phyloP scores from a whole-genome alignment of 495 filamentous ascomycete genomes.

The Lindgomyces ingoldianus region DNA sequence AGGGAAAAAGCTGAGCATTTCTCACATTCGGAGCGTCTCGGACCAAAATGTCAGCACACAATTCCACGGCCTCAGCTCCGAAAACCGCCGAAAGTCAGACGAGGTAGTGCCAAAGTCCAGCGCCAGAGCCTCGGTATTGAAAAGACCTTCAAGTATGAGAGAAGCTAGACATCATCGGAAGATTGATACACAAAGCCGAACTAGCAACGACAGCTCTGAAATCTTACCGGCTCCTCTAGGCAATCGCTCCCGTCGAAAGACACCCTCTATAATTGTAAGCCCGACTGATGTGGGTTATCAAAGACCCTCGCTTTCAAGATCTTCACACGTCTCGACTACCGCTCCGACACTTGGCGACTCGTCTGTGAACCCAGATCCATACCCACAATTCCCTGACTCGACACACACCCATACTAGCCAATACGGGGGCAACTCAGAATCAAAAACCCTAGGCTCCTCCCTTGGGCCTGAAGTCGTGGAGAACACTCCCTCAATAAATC shows the following conservation, averaged over 20 bases:
- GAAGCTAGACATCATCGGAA: neutral
- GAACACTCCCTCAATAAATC: neutral
- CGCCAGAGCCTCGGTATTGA: neutral
- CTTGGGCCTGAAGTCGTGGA: neutral
- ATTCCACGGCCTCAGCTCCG: neutral
- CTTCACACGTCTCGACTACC: neutral
- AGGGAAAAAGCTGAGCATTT: neutral
- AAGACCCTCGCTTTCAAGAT: neutral
- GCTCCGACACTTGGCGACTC: neutral
- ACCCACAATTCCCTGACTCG: neutral
- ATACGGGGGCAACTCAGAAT: neutral
- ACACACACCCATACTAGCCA: neutral
- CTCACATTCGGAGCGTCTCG: neutral
- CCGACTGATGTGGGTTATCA: neutral
- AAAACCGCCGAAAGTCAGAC: slow-evolving; percentile 1
- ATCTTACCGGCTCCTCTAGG: too few relatives aligned
- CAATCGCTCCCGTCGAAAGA: too few relatives aligned
- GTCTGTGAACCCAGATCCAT: neutral
- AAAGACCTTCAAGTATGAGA: neutral
- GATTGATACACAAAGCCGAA: neutral
- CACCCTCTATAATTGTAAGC: neutral
- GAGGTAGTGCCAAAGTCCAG: neutral
- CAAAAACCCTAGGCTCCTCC: neutral
- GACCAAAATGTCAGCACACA: slow-evolving; percentile 8
- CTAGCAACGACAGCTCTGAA: neutral